Evolutionary conservation across 1,139 yeast species (phyloP).

Genomic region (Blastobotrys proliferans): DNA sequence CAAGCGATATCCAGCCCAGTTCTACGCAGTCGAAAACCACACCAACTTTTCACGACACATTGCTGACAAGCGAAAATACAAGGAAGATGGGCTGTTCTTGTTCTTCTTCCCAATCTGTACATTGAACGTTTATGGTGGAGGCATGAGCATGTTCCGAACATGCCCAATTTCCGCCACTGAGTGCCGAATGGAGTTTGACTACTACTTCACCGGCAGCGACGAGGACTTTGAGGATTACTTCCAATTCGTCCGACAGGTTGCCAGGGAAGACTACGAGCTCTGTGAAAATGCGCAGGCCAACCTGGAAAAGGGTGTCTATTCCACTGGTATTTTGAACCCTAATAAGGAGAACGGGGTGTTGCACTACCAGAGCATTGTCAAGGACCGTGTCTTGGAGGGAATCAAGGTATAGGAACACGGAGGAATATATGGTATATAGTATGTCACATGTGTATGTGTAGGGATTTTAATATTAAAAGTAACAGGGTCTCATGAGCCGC

Average conservation of each 20-base stretch:
- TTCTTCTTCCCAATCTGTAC: constrained; percentile 16
- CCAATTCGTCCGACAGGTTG: constrained; percentile 12
- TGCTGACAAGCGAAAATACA: constrained; percentile 11
- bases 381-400: constrained; percentile 8
- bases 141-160: constrained; percentile 14
- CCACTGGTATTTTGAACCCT: constrained; percentile 12
- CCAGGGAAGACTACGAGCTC: constrained; percentile 12
- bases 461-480: no score
- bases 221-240: constrained; percentile 15
- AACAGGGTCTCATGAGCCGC: no score
- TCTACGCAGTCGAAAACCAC: constrained; percentile 14
- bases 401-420: constrained; percentile 1
- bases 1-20: constrained; percentile 12
- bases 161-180: constrained; percentile 14
- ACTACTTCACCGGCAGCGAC: constrained; percentile 12
- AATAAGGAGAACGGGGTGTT: constrained; percentile 14
- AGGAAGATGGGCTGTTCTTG: constrained; percentile 13
- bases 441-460: no score
- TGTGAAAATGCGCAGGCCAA: constrained; percentile 11
- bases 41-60: constrained; percentile 14
- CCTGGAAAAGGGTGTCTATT: constrained; percentile 12
- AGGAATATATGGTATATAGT: not conserved
- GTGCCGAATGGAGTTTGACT: constrained; percentile 15
- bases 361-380: constrained; percentile 12
- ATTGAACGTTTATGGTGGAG: constrained; percentile 14